Conservation (phyloP, 1,139 yeast genomes). For the Suhomyces ambrosiae region DNA sequence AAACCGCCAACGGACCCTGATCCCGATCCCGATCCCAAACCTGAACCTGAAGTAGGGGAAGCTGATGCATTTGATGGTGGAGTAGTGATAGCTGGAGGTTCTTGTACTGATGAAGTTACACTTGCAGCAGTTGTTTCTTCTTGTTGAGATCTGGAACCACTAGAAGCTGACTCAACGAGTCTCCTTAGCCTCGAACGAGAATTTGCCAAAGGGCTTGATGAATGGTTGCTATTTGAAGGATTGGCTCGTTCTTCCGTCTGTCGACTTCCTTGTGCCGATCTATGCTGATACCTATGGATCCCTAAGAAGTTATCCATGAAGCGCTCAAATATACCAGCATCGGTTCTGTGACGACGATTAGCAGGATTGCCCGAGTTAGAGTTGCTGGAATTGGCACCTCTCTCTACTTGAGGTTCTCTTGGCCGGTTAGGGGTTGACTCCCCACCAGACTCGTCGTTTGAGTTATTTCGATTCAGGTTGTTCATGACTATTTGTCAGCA, state of each 20-base stretch:
- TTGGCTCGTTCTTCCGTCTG: neutral
- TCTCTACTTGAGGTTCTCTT: neutral
- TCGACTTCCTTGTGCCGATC: neutral
- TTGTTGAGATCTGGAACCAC: neutral
- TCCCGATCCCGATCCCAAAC: too few species aligned
- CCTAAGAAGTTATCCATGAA: slow-evolving; percentile 21
- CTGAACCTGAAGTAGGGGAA: neutral
- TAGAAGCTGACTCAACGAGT: slow-evolving; percentile 4
- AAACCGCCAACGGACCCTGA: slow-evolving; percentile 8
- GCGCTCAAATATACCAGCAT: slow-evolving; percentile 18
- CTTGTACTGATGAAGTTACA: neutral
- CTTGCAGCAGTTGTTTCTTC: neutral
- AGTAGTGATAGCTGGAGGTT: too few species aligned
- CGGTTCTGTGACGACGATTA: slow-evolving; percentile 12
- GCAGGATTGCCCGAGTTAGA: neutral
- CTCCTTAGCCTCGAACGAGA: slow-evolving; percentile 4
- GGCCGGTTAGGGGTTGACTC: slow-evolving; percentile 1
- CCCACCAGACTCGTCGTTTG: neutral
- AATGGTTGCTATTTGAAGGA: neutral
- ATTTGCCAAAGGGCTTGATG: neutral
- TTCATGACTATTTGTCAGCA: slow-evolving; percentile 3
- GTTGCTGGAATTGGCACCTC: neutral
- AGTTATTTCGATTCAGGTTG: neutral
- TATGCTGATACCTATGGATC: slow-evolving; percentile 8
- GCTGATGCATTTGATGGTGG: neutral